Conservation (phyloP, 345 rosid genomes). For the Melaleuca quinquenervia region DNA sequence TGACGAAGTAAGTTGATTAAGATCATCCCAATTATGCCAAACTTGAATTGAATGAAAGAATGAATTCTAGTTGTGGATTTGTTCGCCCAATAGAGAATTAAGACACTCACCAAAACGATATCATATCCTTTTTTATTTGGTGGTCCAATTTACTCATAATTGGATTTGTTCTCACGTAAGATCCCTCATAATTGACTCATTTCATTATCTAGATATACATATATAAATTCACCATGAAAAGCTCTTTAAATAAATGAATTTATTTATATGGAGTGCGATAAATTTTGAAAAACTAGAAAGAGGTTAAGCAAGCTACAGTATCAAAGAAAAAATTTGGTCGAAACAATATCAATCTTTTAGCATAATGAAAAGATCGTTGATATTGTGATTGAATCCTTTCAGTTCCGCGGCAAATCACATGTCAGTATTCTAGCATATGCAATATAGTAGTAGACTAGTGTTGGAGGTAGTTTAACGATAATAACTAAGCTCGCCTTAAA, state of each 20-base stretch:
- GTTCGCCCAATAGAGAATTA: not conserved
- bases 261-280: not conserved
- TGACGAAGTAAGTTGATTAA: not conserved
- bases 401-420: not conserved
- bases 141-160: no score
- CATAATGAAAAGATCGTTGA: not conserved
- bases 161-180: no score
- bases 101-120: not conserved
- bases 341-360: not conserved
- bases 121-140: not conserved
- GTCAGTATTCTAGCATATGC: not conserved
- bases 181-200: no score
- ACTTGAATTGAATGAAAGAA: not conserved
- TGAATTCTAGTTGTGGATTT: not conserved
- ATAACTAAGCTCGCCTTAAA: not conserved
- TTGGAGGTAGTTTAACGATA: not conserved
- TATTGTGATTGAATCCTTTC: not conserved
- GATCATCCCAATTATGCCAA: not conserved
- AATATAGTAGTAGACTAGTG: not conserved
- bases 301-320: not conserved
- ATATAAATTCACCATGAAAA: not conserved
- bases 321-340: no score
- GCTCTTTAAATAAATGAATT: not conserved
- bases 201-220: not conserved
- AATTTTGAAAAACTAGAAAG: not conserved